These are phyloP conservation scores for Nigrospora osmanthi DNA, from an alignment of 2,329 filamentous ascomycete species.

Conservation along the genomic window DNA sequence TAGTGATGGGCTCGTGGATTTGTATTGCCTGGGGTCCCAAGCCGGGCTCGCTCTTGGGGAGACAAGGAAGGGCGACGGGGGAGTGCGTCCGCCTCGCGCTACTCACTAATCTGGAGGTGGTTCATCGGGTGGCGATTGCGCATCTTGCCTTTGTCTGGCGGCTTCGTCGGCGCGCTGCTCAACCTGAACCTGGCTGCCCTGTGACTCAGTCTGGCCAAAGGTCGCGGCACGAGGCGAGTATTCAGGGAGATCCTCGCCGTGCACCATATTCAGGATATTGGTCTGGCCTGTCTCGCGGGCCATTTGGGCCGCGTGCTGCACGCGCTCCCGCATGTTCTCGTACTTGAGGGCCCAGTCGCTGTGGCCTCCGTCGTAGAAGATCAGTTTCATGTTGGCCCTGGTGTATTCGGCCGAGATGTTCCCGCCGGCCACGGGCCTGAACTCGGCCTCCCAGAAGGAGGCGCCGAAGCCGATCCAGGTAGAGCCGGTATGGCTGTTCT, in stretches of 20 bases:
- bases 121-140: conserved; percentile 50
- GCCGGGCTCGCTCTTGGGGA: too few species aligned
- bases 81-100: too few species aligned
- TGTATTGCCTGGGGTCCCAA: too few species aligned
- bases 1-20: too few species aligned
- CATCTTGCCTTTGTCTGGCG: conserved; percentile 15
- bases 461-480: conserved; percentile 74
- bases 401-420: conserved; percentile 69
- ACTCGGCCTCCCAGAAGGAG: conserved; percentile 78
- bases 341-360: conserved; percentile 82
- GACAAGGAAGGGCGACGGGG: too few species aligned
- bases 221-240: conserved; percentile 59
- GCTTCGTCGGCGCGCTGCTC: conserved; percentile 14
- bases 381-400: conserved; percentile 73
- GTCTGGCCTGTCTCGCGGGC: conserved; percentile 59
- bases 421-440: conserved; percentile 75
- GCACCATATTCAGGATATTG: conserved; percentile 45
- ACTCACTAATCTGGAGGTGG: conserved; percentile 71
- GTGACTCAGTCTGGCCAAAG: conserved; percentile 6
- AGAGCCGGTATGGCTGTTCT: conserved; percentile 78
- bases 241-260: conserved; percentile 80
- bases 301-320: conserved; percentile 73
- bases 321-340: conserved; percentile 74
- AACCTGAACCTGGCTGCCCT: conserved; percentile 13
- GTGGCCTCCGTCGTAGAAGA: conserved; percentile 92